phyloP scores from a whole-genome alignment of 2,329 filamentous ascomycete species.

The Fusarium albosuccineum region DNA sequence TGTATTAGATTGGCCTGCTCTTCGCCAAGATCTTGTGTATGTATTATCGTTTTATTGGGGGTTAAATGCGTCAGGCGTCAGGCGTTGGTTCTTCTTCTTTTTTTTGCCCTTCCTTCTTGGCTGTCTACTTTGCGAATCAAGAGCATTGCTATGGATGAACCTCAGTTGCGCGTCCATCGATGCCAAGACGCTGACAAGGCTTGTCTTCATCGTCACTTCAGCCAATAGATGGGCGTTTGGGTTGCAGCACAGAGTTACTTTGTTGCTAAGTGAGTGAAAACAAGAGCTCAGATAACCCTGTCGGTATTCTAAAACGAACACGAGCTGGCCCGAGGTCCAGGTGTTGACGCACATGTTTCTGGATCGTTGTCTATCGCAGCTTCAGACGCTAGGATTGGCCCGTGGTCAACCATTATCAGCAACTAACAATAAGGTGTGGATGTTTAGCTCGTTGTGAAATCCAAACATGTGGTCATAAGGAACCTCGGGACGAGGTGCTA shows the following conservation, averaged over 20 bases:
- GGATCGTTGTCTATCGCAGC: background rate
- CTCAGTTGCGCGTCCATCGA: background rate
- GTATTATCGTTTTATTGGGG: too few species aligned
- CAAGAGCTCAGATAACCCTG: too few species aligned
- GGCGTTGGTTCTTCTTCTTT: too few species aligned
- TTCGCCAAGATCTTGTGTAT: too few species aligned
- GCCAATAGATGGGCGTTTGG: background rate
- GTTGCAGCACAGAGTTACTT: slow-evolving; percentile 5
- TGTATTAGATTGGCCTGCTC: too few species aligned
- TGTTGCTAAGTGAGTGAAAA: background rate
- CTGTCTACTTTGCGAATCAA: background rate
- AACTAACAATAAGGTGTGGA: slow-evolving; percentile 3
- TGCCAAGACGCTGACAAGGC: background rate
- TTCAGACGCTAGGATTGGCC: slow-evolving; percentile 9
- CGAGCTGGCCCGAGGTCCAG: slow-evolving; percentile 3
- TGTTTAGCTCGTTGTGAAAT: background rate
- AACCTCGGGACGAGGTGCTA: background rate
- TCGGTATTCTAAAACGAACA: background rate
- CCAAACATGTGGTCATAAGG: background rate
- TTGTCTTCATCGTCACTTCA: slow-evolving; percentile 12
- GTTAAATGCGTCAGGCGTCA: too few species aligned
- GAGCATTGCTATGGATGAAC: background rate
- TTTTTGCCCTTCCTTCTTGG: too few species aligned
- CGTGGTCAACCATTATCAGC: background rate
- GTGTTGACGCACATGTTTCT: background rate